Base-by-base conservation (phyloP, 192 early-diverging fungal species). In the Gorgonomyces haynaldii region DNA sequence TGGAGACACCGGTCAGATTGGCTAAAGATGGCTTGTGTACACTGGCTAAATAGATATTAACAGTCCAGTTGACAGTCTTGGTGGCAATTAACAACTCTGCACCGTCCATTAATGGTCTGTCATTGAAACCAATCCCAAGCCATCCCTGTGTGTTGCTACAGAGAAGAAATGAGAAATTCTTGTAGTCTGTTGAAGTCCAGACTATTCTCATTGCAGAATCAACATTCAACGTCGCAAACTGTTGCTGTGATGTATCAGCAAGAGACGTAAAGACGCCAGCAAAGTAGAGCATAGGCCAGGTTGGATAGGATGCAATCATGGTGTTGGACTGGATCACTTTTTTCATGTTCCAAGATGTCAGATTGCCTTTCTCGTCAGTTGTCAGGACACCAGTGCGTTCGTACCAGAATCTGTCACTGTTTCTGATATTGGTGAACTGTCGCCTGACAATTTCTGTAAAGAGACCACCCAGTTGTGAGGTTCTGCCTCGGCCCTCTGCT, bases 321-420 rank as follows among this genome's bases (percentile, higher is more conserved):
- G 68, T 67, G 57, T 70, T 70, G 5, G 42, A 22, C 0, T 23
- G 44, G 8, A 70, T 44, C 13, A 70, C 15, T 9, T 51, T 52
- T 4, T 60, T 61, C 15, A 67, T 29, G 4, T 40, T 51, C 19
- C 58, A 37, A 20, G 22, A 15, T 35, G 41, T 45, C 24, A 70
- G 29, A 3, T 63, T 58, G 9, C n/a, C 12, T 7, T 39, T 15
- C 28, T 77, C 74, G n/a, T 48, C 48, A 9, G 31, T 36, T 8
- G 52, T 62, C 10, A 77, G 54, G 13, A 72, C 63, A 13, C 68
- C 74, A 12, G 52, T 45, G 13, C 51, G 55, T 49, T 75, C 64
- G 47, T 72, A 75, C 73, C 73, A 75, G 36, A 53, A 71, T 20
- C 58, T 48, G 42, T 75, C 73, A 3, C 61, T 56, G 30, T 56